These are phyloP conservation scores for Claviceps digitariae DNA, from an alignment of 2,329 filamentous ascomycete genomes.

Conservation along the genomic window DNA sequence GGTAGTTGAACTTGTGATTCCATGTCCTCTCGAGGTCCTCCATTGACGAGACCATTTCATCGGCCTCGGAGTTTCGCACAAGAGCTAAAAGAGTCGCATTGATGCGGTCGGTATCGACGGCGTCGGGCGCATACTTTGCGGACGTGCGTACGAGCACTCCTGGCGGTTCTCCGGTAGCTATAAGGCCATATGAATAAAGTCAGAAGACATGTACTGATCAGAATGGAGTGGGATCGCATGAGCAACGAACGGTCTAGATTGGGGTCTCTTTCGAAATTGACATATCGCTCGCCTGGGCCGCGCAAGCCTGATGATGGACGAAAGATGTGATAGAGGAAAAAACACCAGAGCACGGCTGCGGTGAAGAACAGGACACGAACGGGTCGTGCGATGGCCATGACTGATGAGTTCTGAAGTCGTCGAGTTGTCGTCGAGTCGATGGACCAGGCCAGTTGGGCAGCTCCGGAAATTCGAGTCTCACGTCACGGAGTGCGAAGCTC, in stretches of 20 bases:
- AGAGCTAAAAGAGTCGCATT: conserved; percentile 86
- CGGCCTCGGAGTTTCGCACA: conserved; percentile 81
- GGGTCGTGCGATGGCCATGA: conserved; percentile 74
- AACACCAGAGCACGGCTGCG: conserved; percentile 60
- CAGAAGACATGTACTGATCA: conserved; percentile 7
- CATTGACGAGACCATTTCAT: conserved; percentile 80
- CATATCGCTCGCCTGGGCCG: conserved; percentile 27
- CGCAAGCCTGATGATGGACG: conserved; percentile 37
- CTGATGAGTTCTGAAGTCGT: background rate
- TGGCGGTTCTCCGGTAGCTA: conserved; percentile 73
- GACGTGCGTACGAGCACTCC: conserved; percentile 61
- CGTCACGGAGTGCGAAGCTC: background rate
- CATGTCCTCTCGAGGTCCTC: conserved; percentile 82
- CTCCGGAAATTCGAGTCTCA: background rate
- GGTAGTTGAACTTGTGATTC: conserved; percentile 99
- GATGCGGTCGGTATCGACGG: conserved; percentile 66
- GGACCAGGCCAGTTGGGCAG: background rate
- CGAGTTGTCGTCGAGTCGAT: background rate
- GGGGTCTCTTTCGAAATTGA: conserved; percentile 63
- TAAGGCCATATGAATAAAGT: conserved; percentile 4
- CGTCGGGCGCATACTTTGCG: conserved; percentile 64
- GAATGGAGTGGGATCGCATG: background rate
- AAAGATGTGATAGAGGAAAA: conserved; percentile 66
- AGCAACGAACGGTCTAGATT: conserved; percentile 64
- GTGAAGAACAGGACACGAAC: conserved; percentile 65